Evolutionary conservation across 768 basidiomycete species (phyloP).

Genomic region (Collybiopsis confluens): DNA sequence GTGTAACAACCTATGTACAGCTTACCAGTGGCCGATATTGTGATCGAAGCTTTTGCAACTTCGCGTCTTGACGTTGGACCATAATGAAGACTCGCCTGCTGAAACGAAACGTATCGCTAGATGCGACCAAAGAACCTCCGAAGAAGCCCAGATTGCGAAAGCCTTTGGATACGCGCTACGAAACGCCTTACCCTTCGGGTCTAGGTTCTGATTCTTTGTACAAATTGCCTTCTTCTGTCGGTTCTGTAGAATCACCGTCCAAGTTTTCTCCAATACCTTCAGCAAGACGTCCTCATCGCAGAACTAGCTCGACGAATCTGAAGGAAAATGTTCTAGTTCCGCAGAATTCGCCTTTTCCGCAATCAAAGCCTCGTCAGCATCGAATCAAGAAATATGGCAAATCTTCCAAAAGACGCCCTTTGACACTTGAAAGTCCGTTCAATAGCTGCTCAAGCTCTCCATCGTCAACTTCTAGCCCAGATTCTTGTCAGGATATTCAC

Average conservation of each 20-base stretch:
- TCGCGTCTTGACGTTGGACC: background rate
- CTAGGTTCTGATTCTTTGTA: slow-evolving; percentile 19
- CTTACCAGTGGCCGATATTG: too few relatives aligned
- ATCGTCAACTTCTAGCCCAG: slow-evolving; percentile 29
- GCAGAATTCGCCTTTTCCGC: background rate
- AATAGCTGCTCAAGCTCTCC: slow-evolving; percentile 39
- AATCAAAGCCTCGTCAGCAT: background rate
- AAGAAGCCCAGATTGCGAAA: slow-evolving; percentile 6
- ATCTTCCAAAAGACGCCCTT: background rate
- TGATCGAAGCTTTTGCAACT: too few relatives aligned
- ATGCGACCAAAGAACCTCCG: background rate
- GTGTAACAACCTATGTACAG: background rate
- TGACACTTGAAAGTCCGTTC: slow-evolving; percentile 37
- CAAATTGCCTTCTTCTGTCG: slow-evolving; percentile 19
- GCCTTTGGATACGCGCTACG: slow-evolving; percentile 8
- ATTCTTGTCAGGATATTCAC: slow-evolving; percentile 23
- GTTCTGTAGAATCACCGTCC: slow-evolving; percentile 22
- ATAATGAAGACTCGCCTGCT: slow-evolving; percentile 5
- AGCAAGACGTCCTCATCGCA: slow-evolving; percentile 27
- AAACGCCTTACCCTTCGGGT: slow-evolving; percentile 21
- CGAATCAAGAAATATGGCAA: slow-evolving; percentile 7
- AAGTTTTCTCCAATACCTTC: slow-evolving; percentile 39
- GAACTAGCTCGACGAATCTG: slow-evolving; percentile 17
- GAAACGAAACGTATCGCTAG: slow-evolving; percentile 5
- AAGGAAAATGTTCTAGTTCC: slow-evolving; percentile 15